phyloP scores from a whole-genome alignment of 2,329 filamentous ascomycete species.

The Orbilia oligospora region DNA sequence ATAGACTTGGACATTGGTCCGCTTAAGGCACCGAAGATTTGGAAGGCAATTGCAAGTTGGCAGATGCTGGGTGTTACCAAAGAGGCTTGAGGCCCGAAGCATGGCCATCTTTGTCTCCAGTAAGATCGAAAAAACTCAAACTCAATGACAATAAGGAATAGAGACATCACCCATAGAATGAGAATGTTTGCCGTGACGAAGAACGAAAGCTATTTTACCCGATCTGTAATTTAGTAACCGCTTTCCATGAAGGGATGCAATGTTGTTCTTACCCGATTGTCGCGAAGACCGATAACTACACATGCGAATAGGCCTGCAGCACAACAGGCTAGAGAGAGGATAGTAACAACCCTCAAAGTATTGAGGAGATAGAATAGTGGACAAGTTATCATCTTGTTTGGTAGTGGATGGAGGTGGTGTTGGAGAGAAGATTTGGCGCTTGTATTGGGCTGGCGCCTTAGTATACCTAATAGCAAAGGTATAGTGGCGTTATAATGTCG shows the following conservation, averaged over 20 bases:
- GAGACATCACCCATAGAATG: slow-evolving; percentile 27
- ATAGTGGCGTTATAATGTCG: no score
- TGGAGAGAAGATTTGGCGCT: neutral
- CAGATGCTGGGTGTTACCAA: slow-evolving; percentile 39
- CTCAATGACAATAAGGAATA: slow-evolving; percentile 30
- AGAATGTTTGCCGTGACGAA: slow-evolving; percentile 48
- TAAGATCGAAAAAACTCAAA: slow-evolving; percentile 30
- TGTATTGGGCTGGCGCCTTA: slow-evolving; percentile 1
- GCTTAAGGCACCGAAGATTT: slow-evolving; percentile 42
- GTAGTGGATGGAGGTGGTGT: neutral
- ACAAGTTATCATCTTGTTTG: slow-evolving; percentile 31
- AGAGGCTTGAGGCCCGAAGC: slow-evolving; percentile 44
- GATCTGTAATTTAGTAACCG: neutral
- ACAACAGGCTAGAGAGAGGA: slow-evolving; percentile 30
- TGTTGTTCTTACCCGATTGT: slow-evolving; percentile 26
- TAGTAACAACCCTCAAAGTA: slow-evolving; percentile 13
- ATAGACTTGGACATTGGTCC: slow-evolving; percentile 41
- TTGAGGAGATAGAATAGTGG: slow-evolving; percentile 40
- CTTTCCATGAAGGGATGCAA: neutral
- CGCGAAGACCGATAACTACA: slow-evolving; percentile 33
- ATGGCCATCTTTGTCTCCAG: slow-evolving; percentile 44
- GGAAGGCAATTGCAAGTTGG: slow-evolving; percentile 37
- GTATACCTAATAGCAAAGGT: neutral
- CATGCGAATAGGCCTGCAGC: slow-evolving; percentile 33
- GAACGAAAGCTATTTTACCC: slow-evolving; percentile 25